A percentile compares a stretch with the other conserved stretches of the same genome.
Evolutionary conservation across 345 rosid species (phyloP).

Genomic region (Zanthoxylum bungeanum): DNA sequence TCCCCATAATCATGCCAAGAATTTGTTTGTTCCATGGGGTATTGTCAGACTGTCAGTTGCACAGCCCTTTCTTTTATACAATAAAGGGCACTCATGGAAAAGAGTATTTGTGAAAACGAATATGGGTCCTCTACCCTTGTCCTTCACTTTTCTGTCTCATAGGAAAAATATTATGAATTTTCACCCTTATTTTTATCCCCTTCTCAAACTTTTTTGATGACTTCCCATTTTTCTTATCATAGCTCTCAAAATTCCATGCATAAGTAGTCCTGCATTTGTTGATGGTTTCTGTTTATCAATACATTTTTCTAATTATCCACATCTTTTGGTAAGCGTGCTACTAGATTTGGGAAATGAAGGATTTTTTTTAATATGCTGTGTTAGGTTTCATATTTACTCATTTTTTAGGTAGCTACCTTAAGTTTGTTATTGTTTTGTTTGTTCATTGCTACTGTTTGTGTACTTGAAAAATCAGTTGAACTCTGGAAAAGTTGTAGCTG

Average conservation of each 20-base stretch:
- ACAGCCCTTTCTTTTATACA: background rate
- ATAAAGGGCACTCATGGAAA: background rate
- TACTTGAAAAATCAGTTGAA: constrained; percentile 41
- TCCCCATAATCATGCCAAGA: background rate
- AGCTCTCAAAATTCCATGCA: background rate
- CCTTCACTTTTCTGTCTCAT: background rate
- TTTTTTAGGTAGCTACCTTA: background rate
- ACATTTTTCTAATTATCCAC: background rate
- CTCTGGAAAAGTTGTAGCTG: constrained; percentile 73
- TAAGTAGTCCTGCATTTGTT: background rate
- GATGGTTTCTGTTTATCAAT: background rate
- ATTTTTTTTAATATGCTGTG: background rate
- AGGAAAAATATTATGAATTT: no score
- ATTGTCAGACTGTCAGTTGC: background rate
- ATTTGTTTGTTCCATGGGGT: background rate
- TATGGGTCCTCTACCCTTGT: background rate
- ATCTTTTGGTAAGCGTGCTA: background rate
- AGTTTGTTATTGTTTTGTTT: background rate
- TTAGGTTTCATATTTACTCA: background rate
- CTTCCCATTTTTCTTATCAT: no score
- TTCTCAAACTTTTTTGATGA: no score
- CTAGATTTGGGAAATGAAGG: background rate
- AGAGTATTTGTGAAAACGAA: no score
- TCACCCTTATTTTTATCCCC: no score
- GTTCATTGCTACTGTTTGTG: background rate